Evolutionary conservation across 371 early-diverging fungal species (phyloP).

Genomic region (Cladochytrium tenue): DNA sequence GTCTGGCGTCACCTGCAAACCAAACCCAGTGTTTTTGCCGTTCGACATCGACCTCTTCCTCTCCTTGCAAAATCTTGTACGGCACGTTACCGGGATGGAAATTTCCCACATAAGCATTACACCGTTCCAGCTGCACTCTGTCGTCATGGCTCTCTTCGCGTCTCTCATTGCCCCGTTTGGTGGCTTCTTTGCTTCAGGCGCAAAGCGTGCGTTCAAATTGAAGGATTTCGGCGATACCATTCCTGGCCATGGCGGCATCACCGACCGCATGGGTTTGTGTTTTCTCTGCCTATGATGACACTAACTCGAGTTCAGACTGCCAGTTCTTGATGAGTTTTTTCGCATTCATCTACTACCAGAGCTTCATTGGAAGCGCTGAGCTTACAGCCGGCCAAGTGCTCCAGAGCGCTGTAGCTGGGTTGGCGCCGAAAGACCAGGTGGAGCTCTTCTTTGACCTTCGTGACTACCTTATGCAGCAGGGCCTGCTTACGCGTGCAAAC

Average conservation of each 20-base stretch:
- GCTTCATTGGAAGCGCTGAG: slow-evolving; percentile 57
- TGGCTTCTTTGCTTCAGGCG: slow-evolving; percentile 98
- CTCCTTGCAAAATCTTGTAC: slow-evolving; percentile 27
- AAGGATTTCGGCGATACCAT: slow-evolving; percentile 98
- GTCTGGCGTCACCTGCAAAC: slow-evolving; percentile 53
- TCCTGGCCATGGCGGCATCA: slow-evolving; percentile 98
- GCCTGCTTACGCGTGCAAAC: slow-evolving; percentile 8
- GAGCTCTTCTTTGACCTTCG: slow-evolving; percentile 33
- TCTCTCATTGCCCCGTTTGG: slow-evolving; percentile 98
- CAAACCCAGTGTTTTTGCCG: slow-evolving; percentile 70
- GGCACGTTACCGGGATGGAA: slow-evolving; percentile 23
- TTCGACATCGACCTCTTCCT: slow-evolving; percentile 51
- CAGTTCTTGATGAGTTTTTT: slow-evolving; percentile 98
- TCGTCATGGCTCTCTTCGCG: slow-evolving; percentile 91
- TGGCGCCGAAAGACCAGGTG: slow-evolving; percentile 25
- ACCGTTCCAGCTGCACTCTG: slow-evolving; percentile 87
- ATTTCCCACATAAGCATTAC: slow-evolving; percentile 9
- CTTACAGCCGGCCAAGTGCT: slow-evolving; percentile 37
- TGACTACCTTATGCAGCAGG: slow-evolving; percentile 35
- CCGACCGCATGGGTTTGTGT: slow-evolving; percentile 89
- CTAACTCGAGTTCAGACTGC: slow-evolving; percentile 52
- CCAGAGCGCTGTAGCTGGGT: slow-evolving; percentile 29
- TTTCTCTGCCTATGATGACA: no score
- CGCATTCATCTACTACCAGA: slow-evolving; percentile 87
- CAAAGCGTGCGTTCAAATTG: slow-evolving; percentile 97